A percentile compares a stretch with the other conserved stretches of the same genome.
Evolutionary conservation across 495 filamentous ascomycete species (phyloP).

Genomic region (Talaromyces ruber): DNA sequence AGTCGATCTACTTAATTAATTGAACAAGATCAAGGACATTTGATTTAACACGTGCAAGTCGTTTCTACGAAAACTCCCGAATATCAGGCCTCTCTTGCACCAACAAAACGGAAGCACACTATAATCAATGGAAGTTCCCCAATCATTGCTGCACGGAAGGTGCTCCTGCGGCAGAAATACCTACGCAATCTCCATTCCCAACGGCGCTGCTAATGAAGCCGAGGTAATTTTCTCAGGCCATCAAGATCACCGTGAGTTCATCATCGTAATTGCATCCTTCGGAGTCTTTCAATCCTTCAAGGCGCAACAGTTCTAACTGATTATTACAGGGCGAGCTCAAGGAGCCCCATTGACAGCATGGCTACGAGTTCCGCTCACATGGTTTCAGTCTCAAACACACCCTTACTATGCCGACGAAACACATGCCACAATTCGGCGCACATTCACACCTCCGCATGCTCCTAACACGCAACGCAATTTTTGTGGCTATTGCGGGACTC

Average conservation of each 20-base stretch:
- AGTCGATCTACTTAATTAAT: background rate
- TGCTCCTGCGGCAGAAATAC: conserved; percentile 82
- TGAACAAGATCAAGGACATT: background rate
- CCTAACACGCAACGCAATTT: conserved; percentile 62
- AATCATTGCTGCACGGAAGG: conserved; percentile 49
- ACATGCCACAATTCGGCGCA: conserved; percentile 58
- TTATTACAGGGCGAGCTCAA: conserved; percentile 48
- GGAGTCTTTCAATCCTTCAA: background rate
- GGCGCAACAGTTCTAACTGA: background rate
- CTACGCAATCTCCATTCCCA: conserved; percentile 64
- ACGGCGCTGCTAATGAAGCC: conserved; percentile 41
- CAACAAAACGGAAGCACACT: background rate
- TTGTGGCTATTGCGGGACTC: conserved; percentile 85
- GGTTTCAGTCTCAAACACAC: conserved; percentile 62
- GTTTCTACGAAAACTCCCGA: background rate
- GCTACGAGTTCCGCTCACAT: conserved; percentile 70
- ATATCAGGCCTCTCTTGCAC: background rate
- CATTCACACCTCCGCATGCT: conserved; percentile 54
- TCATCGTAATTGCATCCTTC: background rate
- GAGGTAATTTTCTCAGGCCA: conserved; percentile 64
- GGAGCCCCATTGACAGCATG: conserved; percentile 65
- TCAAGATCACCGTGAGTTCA: conserved; percentile 52
- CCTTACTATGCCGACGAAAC: conserved; percentile 75
- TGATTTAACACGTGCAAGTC: background rate
- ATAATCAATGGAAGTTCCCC: background rate